Evolutionary conservation across 768 basidiomycete species (phyloP), one percentile per base, ranked within the genome.

Genomic region (Dioszegia crocea): DNA sequence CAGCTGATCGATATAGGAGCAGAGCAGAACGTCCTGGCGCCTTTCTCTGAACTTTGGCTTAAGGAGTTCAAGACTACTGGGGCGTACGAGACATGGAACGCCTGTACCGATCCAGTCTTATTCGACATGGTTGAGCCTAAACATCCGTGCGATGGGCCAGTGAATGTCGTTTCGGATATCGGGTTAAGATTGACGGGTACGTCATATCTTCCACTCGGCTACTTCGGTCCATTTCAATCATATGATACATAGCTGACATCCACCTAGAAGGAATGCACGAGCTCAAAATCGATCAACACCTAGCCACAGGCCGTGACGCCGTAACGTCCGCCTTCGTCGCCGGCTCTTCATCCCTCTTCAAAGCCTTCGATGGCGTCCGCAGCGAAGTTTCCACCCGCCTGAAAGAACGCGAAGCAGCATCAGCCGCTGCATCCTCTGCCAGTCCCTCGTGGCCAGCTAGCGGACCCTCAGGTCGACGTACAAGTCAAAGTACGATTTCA

Each of bases 111-210:
- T 76, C 88, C 91, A 0, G 80, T 91, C 61, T 78, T 98, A 11
- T 99, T 99, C 71, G 96, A 99, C 73, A 89, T 98, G 47, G 84
- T 94, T 54, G 96, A 99, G 75, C 89, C 94, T 33, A 82, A 89
- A 91, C 94, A 98, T 77, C 94, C 94, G 38, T 96, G 93, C 75
- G 89, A 86, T 59, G 89, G 90, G 65, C 90, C 89, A 71, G 88
- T 89, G 0, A 88, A 88, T 14, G 85, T 89, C 0, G 88, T 97
- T 3, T 82, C 91, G 4, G 96, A 99, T 68, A 86, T 99, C 33
- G 88, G 93, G 9, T 81, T 98, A 3, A 86, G 93, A 10, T 83
- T 99, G 24, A 85, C 88, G 14, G 74, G 74, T 73, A 38, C 38
- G 70, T 64, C 40, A 4, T n/a, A 5, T 39, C 12, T 16, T 21